Evolutionary conservation across 106 monocot species (phyloP), one percentile per base, ranked within the genome.

Genomic region (Hemerocallis citrina): DNA sequence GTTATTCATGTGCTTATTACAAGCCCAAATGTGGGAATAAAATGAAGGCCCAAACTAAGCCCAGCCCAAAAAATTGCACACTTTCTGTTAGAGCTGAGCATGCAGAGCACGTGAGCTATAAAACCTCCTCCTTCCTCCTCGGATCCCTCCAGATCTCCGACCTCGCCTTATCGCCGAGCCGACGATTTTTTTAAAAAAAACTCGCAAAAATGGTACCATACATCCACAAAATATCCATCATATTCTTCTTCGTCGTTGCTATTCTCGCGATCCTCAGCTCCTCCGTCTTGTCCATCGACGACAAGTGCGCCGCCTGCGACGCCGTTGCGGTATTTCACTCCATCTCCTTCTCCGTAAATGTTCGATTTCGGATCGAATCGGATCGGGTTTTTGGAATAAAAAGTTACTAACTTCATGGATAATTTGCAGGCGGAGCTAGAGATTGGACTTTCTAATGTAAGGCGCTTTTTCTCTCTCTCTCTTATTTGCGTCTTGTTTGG

Each of bases 351-450:
- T 38, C 37, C 11, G 37, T 38, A 6, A 38, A 6, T 38, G 37
- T 38, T 38, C 7, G 11, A 38, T 38, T 38, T 11, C 37, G 37
- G 5, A 38, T 38, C 37, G 11, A 6, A 38, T 38, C 7, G 37
- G 37, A 6, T 11, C 37, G 37, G 11, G 37, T 38, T 38, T 38
- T 38, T 38, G 37, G 11, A n/a, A n/a, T n/a, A n/a, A n/a, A n/a
- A 38, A 38, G 37, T 38, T 38, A n/a, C n/a, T 38, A 38, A 6
- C 37, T 38, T 38, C 7, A 5, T 54, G 54, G 30, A 54, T 54
- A 27, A 59, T 6, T 59, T 59, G 59, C 59, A 59, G 59, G 59
- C 59, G 17, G 59, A 59, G 29, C 59, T 59, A 37, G 59, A 59
- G 39, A 38, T 59, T 38, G 59, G 59, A 59, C 37, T 59, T 59